Evolutionary conservation across 768 basidiomycete species (phyloP), one percentile per base, ranked within the genome.

Genomic region (Mrakia blollopis): DNA sequence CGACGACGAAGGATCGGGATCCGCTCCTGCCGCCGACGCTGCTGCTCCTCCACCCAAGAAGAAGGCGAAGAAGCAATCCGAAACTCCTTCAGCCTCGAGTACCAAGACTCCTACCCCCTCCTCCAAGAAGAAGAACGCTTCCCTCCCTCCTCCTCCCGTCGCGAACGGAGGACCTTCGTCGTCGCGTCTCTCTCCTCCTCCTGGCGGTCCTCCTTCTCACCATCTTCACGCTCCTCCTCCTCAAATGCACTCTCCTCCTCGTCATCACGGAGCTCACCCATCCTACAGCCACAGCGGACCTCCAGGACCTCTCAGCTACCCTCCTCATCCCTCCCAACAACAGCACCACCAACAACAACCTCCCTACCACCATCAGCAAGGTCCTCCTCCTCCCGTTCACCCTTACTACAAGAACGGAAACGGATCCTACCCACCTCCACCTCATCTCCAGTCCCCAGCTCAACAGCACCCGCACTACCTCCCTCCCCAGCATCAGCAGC

Each of bases 311-410:
- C 25, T 28, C 67, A 14, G 41, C 30, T 47, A 63, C 28, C 60
- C 57, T 73, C 39, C 35, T 73, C 37, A 62, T n/a, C 72, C 32
- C 18, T n/a, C 23, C 3, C 72, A 69, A 37, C 63, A 68, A 1
- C 65, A 69, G 11, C 74, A 54, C 18, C 63, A 68, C 6, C 65
- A 69, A 23, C 74, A 54, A 28, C 57, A 35, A n/a, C 60, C 32
- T 30, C 37, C 25, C 23, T 47, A 41, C 18, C 60, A 73, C 14
- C 72, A 61, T 21, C 54, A 60, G 16, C 72, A 61, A 32, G 47
- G 44, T 6, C 39, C 39, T 50, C 47, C 47, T 50, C 47, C 47
- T 7, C n/a, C n/a, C n/a, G 18, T 18, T 50, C 47, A 50, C 14
- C 11, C 47, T 9, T 50, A 50, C 47, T 50, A 21, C 18, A 50